A percentile compares a stretch with the other conserved stretches of the same genome.
Evolutionary conservation across 2,329 filamentous ascomycete species (phyloP).

Genomic region (Talaromyces verruculosus): DNA sequence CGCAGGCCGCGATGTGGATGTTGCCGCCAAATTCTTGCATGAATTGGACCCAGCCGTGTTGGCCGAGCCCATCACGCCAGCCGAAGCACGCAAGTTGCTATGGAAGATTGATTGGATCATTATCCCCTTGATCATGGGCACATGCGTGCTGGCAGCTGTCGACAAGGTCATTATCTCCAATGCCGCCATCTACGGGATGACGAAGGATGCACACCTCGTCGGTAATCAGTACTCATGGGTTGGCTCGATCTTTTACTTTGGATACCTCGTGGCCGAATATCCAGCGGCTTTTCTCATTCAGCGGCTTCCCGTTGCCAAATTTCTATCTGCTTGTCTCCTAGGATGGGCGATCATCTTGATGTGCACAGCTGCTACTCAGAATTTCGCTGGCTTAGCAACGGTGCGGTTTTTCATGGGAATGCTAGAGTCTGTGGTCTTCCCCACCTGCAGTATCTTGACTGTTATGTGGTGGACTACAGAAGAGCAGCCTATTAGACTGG

Average conservation of each 20-base stretch:
- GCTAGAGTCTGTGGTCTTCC: constrained; percentile 17
- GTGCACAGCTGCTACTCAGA: constrained; percentile 14
- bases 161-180: constrained; percentile 34
- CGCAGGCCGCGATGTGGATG: constrained; percentile 25
- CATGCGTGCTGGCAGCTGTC: constrained; percentile 29
- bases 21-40: constrained; percentile 33
- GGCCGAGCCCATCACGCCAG: constrained; percentile 27
- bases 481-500: constrained; percentile 17
- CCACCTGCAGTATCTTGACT: constrained; percentile 18
- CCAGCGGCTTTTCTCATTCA: constrained; percentile 15
- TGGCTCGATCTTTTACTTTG: constrained; percentile 21
- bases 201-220: constrained; percentile 11
- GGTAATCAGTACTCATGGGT: constrained; percentile 20
- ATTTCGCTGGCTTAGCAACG: constrained; percentile 16
- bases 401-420: constrained; percentile 20
- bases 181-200: constrained; percentile 20
- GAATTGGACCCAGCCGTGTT: constrained; percentile 27
- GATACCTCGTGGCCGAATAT: constrained; percentile 18
- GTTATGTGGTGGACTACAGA: constrained; percentile 19
- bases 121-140: constrained; percentile 29
- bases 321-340: constrained; percentile 10
- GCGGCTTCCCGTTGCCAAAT: constrained; percentile 18
- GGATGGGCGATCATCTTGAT: constrained; percentile 16
- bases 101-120: constrained; percentile 32
- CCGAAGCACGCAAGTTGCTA: constrained; percentile 28